Conservation (phyloP, 2,329 filamentous ascomycete genomes). For the Delphinella strobiligena region DNA sequence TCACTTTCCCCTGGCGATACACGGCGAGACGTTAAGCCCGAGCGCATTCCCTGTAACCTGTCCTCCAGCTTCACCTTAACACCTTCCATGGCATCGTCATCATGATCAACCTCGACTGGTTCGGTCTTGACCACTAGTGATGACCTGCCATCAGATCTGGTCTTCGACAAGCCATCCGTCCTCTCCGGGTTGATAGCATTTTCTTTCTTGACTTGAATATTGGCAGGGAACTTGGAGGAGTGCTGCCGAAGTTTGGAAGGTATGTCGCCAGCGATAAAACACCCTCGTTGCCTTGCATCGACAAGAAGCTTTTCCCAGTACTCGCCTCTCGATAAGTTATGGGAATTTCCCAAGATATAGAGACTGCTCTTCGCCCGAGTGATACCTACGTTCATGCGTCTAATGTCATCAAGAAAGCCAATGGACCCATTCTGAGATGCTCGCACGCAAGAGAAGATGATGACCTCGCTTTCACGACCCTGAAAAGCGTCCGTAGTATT, state of each 20-base stretch:
- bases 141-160: background rate
- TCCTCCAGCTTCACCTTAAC: slow-evolving; percentile 7
- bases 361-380: slow-evolving; percentile 93
- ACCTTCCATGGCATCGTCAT: slow-evolving; percentile 7
- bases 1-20: slow-evolving; percentile 3
- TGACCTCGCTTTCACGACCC: slow-evolving; percentile 90
- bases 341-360: slow-evolving; percentile 90
- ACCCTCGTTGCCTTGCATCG: slow-evolving; percentile 61
- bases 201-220: background rate
- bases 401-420: slow-evolving; percentile 95
- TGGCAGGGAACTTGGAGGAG: slow-evolving; percentile 29
- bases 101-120: background rate
- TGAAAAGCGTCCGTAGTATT: slow-evolving; percentile 99
- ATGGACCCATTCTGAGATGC: slow-evolving; percentile 88
- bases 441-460: slow-evolving; percentile 97
- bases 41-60: slow-evolving; percentile 18
- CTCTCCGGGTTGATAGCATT: too few relatives aligned
- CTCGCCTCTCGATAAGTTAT: slow-evolving; percentile 72
- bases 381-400: slow-evolving; percentile 97
- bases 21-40: background rate
- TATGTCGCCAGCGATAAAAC: slow-evolving; percentile 63
- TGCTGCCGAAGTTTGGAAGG: slow-evolving; percentile 41
- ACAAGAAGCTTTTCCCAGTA: slow-evolving; percentile 83
- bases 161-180: too few relatives aligned
- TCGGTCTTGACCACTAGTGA: slow-evolving; percentile 2